A percentile compares a stretch with the other conserved stretches of the same genome.
phyloP scores from a whole-genome alignment of 768 basidiomycete species.

The Strobilomyces confusus region DNA sequence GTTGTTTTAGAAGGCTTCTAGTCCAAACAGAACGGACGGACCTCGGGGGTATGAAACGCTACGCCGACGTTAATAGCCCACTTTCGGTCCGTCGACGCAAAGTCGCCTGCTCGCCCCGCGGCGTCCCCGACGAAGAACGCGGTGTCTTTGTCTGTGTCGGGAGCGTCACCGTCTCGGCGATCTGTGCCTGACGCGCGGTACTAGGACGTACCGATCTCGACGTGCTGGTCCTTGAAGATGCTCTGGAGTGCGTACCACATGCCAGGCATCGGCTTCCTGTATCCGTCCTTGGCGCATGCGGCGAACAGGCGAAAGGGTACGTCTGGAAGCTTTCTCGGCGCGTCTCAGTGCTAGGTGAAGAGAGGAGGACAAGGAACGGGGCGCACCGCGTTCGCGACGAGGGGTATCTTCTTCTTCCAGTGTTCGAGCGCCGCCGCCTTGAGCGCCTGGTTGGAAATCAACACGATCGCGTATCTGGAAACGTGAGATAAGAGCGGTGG shows the following conservation, averaged over 20 bases:
- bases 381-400: slow-evolving; percentile 61
- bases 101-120: slow-evolving; percentile 76
- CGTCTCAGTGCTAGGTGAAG: not conserved
- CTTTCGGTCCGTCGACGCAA: slow-evolving; percentile 79
- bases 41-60: slow-evolving; percentile 82
- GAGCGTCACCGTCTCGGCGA: not conserved
- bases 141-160: slow-evolving; percentile 48
- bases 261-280: slow-evolving; percentile 83
- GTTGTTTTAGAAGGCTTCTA: not conserved
- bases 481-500: too few species aligned
- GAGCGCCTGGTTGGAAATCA: slow-evolving; percentile 79
- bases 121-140: slow-evolving; percentile 90
- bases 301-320: slow-evolving; percentile 79
- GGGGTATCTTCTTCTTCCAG: slow-evolving; percentile 76
- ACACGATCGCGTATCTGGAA: slow-evolving; percentile 61
- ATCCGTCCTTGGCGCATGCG: slow-evolving; percentile 69
- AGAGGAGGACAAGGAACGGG: not conserved
- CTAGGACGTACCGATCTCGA: slow-evolving; percentile 56
- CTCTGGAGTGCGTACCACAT: slow-evolving; percentile 76
- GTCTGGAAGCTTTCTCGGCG: slow-evolving; percentile 52
- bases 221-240: slow-evolving; percentile 52
- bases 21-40: slow-evolving; percentile 22
- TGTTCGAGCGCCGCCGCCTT: slow-evolving; percentile 43
- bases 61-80: slow-evolving; percentile 77
- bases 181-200: not conserved